Conservation (phyloP, 768 basidiomycete genomes). For the Pholiota molesta region DNA sequence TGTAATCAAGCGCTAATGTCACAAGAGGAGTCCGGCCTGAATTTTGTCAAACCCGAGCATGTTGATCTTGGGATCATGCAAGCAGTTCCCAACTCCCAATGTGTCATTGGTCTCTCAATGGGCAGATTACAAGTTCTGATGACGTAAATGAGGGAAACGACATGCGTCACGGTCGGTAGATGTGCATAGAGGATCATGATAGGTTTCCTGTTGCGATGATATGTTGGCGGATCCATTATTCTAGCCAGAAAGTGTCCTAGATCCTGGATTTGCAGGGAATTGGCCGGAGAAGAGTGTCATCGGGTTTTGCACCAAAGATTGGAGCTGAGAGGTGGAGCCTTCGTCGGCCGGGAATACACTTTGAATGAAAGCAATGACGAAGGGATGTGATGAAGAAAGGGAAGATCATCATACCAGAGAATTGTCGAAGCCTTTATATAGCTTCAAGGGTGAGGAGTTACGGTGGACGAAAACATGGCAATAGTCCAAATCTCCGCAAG, state of each 20-base stretch:
- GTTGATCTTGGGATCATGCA: neutral
- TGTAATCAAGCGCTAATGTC: neutral
- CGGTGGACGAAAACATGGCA: constrained; percentile 11
- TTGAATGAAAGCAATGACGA: neutral
- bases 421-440: constrained; percentile 8
- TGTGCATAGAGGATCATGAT: too few species aligned
- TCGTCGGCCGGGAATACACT: too few species aligned
- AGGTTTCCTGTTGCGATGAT: too few species aligned
- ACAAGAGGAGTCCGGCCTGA: neutral
- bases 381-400: neutral
- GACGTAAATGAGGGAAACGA: too few species aligned
- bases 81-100: neutral
- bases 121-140: too few species aligned
- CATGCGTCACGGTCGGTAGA: too few species aligned
- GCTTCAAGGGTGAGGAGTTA: constrained; percentile 5
- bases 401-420: neutral
- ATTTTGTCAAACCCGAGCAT: neutral
- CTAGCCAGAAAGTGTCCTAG: too few species aligned
- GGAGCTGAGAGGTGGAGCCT: too few species aligned
- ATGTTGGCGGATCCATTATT: too few species aligned
- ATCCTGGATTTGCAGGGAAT: neutral
- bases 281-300: neutral
- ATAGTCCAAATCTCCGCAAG: constrained; percentile 18
- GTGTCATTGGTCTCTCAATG: too few species aligned
- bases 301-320: neutral